Evolutionary conservation across 2,329 filamentous ascomycete genomes (phyloP), one percentile per base, ranked within the genome.

Genomic region (Epichloe hybrida): DNA sequence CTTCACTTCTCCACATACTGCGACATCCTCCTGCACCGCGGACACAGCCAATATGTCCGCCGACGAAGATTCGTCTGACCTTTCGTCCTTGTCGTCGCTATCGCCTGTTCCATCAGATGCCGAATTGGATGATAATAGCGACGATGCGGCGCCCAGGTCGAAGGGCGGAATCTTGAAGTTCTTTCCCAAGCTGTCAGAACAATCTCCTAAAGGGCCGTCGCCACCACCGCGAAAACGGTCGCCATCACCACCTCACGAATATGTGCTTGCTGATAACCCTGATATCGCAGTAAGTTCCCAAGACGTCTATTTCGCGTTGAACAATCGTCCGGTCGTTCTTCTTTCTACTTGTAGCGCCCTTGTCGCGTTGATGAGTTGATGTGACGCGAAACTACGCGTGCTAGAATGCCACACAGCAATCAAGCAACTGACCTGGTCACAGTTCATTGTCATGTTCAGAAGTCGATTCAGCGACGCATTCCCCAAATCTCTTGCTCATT

Each of bases 361-460:
- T 34, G 52, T 47, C 52, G 53, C 50, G 50, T 51, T 36, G 36
- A 45, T 34, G 11, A 8, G 35, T 56, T 59, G 66, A 69, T 69
- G 61, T 61, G 67, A 79, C 78, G 76, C 75, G 76, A 72, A 61
- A 64, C 61, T 65, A 74, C 74, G 75, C 76, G 76, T 75, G 56
- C 56, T 58, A 57, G 64, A n/a, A 5, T 36, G 40, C 23, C 34
- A 39, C 13, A 21, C 20, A 23, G 21, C 31, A 15, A 49, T 45
- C 17, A 46, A 50, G 36, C 20, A 23, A 45, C 52, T 54, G n/a
- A 52, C 44, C 31, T 12, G n/a, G 21, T 6, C 27, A 58, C 61
- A 96, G 88, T 96, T 98, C 70, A 87, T 98, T 68, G 88, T 97
- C 58, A 96, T 95, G 88, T 98, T 97, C 70, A 83, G 91, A 66